A percentile compares a stretch with the other conserved stretches of the same genome.
phyloP scores from a whole-genome alignment of 495 filamentous ascomycete genomes.

The Rusavskia elegans region DNA sequence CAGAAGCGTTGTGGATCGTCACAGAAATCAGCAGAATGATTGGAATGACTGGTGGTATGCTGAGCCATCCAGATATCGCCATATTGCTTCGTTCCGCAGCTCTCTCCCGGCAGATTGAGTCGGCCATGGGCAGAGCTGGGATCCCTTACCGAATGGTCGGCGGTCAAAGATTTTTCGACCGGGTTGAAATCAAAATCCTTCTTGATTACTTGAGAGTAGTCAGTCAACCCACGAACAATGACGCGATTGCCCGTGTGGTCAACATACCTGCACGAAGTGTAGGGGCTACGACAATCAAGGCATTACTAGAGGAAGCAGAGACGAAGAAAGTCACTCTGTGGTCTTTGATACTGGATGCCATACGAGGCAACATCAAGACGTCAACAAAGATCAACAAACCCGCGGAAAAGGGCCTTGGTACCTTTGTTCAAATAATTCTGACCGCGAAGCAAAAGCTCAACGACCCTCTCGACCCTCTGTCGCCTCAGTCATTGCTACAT shows the following conservation, averaged over 20 bases:
- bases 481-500: constrained; percentile 55
- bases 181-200: constrained; percentile 74
- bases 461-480: constrained; percentile 28
- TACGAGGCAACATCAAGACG: constrained; percentile 49
- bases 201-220: constrained; percentile 82
- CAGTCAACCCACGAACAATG: constrained; percentile 74
- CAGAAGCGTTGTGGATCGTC: constrained; percentile 81
- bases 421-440: constrained; percentile 46
- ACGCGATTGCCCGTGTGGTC: constrained; percentile 70
- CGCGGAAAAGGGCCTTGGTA: constrained; percentile 47
- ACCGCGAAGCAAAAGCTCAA: constrained; percentile 41
- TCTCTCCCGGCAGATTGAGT: constrained; percentile 73
- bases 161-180: constrained; percentile 82
- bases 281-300: constrained; percentile 64
- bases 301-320: constrained; percentile 55
- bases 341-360: constrained; percentile 50
- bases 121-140: constrained; percentile 67
- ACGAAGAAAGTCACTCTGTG: constrained; percentile 53
- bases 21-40: constrained; percentile 62
- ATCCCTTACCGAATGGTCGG: constrained; percentile 92
- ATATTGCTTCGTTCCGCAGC: constrained; percentile 74
- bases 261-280: constrained; percentile 72
- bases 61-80: constrained; percentile 66
- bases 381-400: constrained; percentile 52
- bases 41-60: constrained; percentile 52